These are phyloP conservation scores for Cydonia oblonga DNA, from an alignment of 331 rosid species.

Conservation along the genomic window DNA sequence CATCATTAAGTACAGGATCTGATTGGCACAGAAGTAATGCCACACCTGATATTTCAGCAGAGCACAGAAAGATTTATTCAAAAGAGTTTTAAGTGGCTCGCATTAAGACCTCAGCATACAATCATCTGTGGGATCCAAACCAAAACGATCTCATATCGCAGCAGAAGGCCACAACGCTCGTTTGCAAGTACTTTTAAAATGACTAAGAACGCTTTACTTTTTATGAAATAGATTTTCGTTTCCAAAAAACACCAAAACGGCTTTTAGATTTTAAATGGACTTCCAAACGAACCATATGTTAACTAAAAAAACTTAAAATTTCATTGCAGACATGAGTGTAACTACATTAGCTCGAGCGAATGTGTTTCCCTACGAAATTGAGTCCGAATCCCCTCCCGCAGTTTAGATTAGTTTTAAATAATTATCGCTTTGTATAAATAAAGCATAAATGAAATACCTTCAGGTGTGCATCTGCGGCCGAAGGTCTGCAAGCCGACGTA, in stretches of 20 bases:
- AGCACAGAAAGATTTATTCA: not conserved
- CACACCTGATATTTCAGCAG: conserved; percentile 42
- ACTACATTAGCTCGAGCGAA: not conserved
- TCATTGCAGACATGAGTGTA: not conserved
- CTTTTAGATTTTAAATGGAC: too few species aligned
- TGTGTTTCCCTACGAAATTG: too few species aligned
- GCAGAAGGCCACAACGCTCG: not conserved
- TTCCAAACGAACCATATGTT: too few species aligned
- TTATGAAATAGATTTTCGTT: too few species aligned
- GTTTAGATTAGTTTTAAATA: not conserved
- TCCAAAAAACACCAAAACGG: too few species aligned
- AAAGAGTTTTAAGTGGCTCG: not conserved
- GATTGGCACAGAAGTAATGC: conserved; percentile 88
- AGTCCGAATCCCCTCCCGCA: not conserved
- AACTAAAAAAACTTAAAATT: not conserved
- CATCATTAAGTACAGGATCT: conserved; percentile 80
- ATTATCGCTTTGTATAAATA: too few species aligned
- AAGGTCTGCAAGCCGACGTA: conserved; percentile 66
- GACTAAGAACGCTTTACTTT: accelerated
- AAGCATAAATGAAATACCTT: conserved; percentile 42
- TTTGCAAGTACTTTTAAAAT: too few species aligned
- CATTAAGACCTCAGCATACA: not conserved
- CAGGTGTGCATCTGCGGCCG: conserved; percentile 86
- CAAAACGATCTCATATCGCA: too few species aligned
- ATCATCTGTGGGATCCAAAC: not conserved